Evolutionary conservation across 345 rosid species (phyloP), one percentile per base, ranked within the genome.

Genomic region (Populus pruinosa): DNA sequence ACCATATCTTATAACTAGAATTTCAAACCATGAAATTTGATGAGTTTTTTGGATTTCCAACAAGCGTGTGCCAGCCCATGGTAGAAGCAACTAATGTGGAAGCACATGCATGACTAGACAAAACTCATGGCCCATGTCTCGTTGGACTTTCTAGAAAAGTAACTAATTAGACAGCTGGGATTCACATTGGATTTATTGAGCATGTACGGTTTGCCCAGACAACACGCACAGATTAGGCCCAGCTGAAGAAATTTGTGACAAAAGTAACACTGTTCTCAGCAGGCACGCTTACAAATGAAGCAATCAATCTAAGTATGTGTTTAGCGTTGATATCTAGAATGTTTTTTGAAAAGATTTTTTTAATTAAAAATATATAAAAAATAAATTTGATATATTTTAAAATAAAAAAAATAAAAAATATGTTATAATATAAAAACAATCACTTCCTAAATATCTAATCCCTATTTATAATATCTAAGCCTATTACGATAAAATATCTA

Each of bases 91-190:
- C 62, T 44, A 18, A 18, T 17, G 44, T 35, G 78, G 27, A 67
- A 5, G 72, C 78, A 76, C 66, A 53, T 76, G 78, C 53, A 76
- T 8, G 17, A 53, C 27, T 75, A 67, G 14, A 35, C 18, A 33
- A 65, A 21, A 62, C 65, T 12, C 25, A 33, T 31, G 14, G 25
- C 8, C 5, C n/a, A 0, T 5, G 49, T 23, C 47, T 27, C 25
- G n/a, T 0, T 23, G 38, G 53, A 56, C 38, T 43, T 25, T 1
- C n/a, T 44, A 6, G 6, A 56, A 39, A 17, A 23, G 9, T 5
- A 41, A 39, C 68, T 61, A 73, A 27, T 63, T 41, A 36, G 65
- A 76, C 78, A 75, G 53, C 70, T 44, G 70, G 23, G 62, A 29
- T 75, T 75, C 47, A 33, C 71, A 31, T 66, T 44, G 35, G 56